Conservation (phyloP, 768 basidiomycete genomes). For the Pleurotus cornucopiae region DNA sequence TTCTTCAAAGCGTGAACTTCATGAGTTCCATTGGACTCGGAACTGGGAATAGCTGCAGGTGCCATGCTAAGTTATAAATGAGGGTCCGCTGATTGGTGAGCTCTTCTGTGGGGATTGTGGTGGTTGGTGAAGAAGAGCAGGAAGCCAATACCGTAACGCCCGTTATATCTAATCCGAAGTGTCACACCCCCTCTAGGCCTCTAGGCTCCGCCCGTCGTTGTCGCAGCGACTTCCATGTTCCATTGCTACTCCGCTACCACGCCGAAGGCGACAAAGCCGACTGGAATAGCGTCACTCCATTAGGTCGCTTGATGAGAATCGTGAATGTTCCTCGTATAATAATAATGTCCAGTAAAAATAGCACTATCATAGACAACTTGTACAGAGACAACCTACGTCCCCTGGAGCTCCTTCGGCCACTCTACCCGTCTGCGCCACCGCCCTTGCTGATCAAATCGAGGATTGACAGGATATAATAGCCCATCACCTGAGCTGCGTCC, state of each 20-base stretch:
- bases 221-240: conserved; percentile 1
- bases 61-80: neutral
- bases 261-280: no score
- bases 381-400: conserved; percentile 17
- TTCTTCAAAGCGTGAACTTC: conserved; percentile 11
- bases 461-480: conserved; percentile 60
- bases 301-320: no score
- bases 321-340: no score
- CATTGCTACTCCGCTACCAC: neutral
- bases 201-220: conserved; percentile 15
- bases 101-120: neutral
- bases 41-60: conserved; percentile 9
- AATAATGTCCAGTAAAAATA: no score
- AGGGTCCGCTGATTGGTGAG: neutral
- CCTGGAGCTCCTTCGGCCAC: conserved; percentile 68
- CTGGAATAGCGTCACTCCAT: no score
- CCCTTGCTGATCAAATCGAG: conserved; percentile 68
- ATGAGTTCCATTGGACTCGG: conserved; percentile 13
- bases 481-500: conserved; percentile 53
- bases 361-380: neutral
- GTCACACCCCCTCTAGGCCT: conserved; percentile 10
- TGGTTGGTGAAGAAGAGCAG: conserved; percentile 2
- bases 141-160: neutral
- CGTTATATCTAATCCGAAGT: conserved; percentile 6
- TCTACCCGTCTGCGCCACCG: conserved; percentile 61